A percentile compares a stretch with the other conserved stretches of the same genome.
Conservation (phyloP, 352 stramenopile genomes). For the Bremia lactucae region DNA sequence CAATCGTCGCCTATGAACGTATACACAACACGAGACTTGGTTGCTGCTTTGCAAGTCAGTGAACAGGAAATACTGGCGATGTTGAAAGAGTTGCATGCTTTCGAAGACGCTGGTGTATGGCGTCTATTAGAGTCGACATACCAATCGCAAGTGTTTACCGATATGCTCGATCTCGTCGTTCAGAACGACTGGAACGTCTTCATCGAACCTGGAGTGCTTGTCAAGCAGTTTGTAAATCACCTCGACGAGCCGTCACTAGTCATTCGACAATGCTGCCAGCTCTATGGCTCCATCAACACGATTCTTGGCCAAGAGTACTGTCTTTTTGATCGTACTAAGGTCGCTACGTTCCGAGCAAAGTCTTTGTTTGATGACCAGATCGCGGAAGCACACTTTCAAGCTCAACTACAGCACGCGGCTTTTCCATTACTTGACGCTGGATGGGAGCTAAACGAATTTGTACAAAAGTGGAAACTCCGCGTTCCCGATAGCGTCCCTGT, state of each 20-base stretch:
- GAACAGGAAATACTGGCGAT: slow-evolving; percentile 50
- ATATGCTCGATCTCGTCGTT: slow-evolving; percentile 64
- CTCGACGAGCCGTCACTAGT: slow-evolving; percentile 36
- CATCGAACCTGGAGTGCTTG: slow-evolving; percentile 21
- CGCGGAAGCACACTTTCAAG: slow-evolving; percentile 28
- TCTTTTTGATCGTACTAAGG: slow-evolving; percentile 42
- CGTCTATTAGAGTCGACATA: slow-evolving; percentile 48
- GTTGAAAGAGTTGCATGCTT: slow-evolving; percentile 49
- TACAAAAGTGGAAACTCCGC: slow-evolving; percentile 76
- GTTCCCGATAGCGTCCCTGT: slow-evolving; percentile 59
- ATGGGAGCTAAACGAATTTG: slow-evolving; percentile 50
- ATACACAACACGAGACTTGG: slow-evolving; percentile 54
- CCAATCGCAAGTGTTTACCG: slow-evolving; percentile 44
- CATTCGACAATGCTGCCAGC: slow-evolving; percentile 59
- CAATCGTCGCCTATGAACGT: slow-evolving; percentile 40
- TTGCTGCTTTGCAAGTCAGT: slow-evolving; percentile 50
- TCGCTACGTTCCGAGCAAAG: slow-evolving; percentile 62
- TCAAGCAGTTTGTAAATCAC: slow-evolving; percentile 30
- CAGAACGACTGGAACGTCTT: slow-evolving; percentile 63
- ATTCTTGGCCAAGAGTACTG: slow-evolving; percentile 24
- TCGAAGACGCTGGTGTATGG: slow-evolving; percentile 66
- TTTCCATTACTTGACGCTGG: slow-evolving; percentile 24
- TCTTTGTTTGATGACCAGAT: slow-evolving; percentile 59
- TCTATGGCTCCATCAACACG: slow-evolving; percentile 34
- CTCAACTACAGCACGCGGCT: slow-evolving; percentile 18